Base-by-base conservation (phyloP, 2,329 filamentous ascomycete species). In the Ascomycota sp. region DNA sequence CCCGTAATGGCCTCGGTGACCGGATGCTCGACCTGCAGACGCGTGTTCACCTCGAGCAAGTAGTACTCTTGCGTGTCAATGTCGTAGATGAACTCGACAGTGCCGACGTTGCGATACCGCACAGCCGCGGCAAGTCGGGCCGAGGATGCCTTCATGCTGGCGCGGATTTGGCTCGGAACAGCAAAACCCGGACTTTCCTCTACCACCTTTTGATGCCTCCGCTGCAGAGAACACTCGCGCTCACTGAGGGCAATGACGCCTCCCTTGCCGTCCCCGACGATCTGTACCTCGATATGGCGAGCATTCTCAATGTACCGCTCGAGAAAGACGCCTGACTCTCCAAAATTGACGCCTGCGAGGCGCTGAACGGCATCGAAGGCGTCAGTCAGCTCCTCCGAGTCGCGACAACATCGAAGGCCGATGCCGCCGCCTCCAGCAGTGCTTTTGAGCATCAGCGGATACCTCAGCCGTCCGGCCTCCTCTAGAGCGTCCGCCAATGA, bases 1-100 rank as follows among this genome's bases (percentile, higher is more conserved):
- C 68, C 73, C 8, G 75, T 80, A 3, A 79, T 71, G 61, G 77
- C 73, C 46, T 85, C 78, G 0, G 79, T 85, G 7, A 52, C 49
- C 15, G 52, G 48, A 37, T 63, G 58, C 36, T 65, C 61, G 5
- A 64, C 60, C 34, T 65, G 61, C 4, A 63, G 39, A 4, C 60
- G 44, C 0, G 59, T 53, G 26, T 64, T 64, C 20, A 63, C 50
- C 33, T 64, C 60, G 1, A 63, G 44, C 33, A 63, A 63, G 35
- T 54, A 62, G 27, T 54, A 61, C 4, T 47, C 37, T 0, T 37
- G 38, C 0, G 45, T 46, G 17, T 49, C 40, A 11, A 46, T 35
- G 28, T 61, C 57, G 11, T 55, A 50, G 4, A 61, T 45, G 34
- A 59, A 61, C 37, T 61, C 57, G 3, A 61, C 51, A 0, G 57